These are phyloP conservation scores for Canariomyces notabilis DNA, from an alignment of 2,329 filamentous ascomycete species.

Conservation along the genomic window DNA sequence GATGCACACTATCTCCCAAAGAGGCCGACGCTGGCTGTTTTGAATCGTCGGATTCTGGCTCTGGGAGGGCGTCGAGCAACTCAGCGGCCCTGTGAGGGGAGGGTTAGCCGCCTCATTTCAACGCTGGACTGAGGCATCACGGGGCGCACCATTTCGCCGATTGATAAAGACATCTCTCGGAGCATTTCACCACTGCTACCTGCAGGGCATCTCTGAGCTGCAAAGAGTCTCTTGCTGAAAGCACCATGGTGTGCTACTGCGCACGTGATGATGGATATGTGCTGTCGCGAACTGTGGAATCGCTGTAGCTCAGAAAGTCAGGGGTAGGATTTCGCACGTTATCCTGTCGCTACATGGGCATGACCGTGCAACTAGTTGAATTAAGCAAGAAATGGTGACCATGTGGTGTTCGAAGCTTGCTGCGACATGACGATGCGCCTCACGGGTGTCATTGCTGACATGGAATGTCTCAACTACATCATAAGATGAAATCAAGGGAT, in stretches of 20 bases:
- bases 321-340: too few species aligned
- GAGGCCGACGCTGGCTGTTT: constrained; percentile 35
- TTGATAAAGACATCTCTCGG: constrained; percentile 90
- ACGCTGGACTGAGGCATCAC: background rate
- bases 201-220: constrained; percentile 73
- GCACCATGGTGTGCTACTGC: constrained; percentile 39
- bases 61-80: constrained; percentile 76
- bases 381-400: too few species aligned
- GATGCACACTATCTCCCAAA: constrained; percentile 36
- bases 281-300: background rate
- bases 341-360: too few species aligned
- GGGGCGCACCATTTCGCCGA: constrained; percentile 80
- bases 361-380: too few species aligned
- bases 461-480: too few species aligned
- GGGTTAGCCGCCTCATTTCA: constrained; percentile 15
- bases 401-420: too few species aligned
- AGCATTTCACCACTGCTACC: constrained; percentile 83
- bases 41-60: constrained; percentile 49
- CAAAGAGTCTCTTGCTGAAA: constrained; percentile 51
- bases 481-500: too few species aligned
- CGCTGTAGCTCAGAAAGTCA: background rate
- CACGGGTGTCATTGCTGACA: too few species aligned
- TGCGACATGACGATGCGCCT: too few species aligned
- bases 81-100: constrained; percentile 72
- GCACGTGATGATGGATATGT: background rate